Base-by-base conservation (phyloP, 2,329 filamentous ascomycete genomes). In the Ascochyta rabiei region DNA sequence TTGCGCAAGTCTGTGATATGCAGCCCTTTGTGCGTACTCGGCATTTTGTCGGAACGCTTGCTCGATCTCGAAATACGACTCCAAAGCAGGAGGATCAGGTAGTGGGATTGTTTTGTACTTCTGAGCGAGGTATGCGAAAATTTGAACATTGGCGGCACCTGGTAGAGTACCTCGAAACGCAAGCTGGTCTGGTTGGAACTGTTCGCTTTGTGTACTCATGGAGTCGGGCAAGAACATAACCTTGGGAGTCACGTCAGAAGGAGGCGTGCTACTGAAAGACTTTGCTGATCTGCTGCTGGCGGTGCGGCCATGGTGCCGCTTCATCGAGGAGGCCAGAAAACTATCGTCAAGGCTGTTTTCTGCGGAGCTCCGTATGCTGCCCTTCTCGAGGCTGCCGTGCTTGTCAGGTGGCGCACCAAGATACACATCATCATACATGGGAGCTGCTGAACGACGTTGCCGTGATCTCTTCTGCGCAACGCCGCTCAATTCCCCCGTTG, bases 341-440 rank as follows among this genome's bases (percentile, higher is more conserved):
- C 77, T 78, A 46, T 86, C 83, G 63, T 86, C 83, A 13, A 83
- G 69, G 50, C 79, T 80, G 58, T 86, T 84, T 63, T 87, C 85
- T 30, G 77, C 79, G 23, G 83, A 81, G 65, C 80, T 83, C 34
- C 80, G 76, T 21, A 76, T 64, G 46, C 80, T 77, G 24, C 72
- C 70, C 58, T 79, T 81, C 37, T 82, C 82, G 19, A 78, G 76
- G 56, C 73, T 76, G 55, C 73, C 79, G 41, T 73, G 72, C 48
- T 76, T 75, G 18, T 81, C 79, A 54, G 73, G 70, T 39, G 74
- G 68, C 16, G 76, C 76, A 35, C 79, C 68, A 41, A 80, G 58
- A 54, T 71, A 74, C 21, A 66, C 63, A 42, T 74, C 68, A 18
- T 73, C 67, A 30, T 78, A 76, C 21, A 77, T 76, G 50, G 77